phyloP scores from a whole-genome alignment of 306 rosid species.

The Castanea crenata region DNA sequence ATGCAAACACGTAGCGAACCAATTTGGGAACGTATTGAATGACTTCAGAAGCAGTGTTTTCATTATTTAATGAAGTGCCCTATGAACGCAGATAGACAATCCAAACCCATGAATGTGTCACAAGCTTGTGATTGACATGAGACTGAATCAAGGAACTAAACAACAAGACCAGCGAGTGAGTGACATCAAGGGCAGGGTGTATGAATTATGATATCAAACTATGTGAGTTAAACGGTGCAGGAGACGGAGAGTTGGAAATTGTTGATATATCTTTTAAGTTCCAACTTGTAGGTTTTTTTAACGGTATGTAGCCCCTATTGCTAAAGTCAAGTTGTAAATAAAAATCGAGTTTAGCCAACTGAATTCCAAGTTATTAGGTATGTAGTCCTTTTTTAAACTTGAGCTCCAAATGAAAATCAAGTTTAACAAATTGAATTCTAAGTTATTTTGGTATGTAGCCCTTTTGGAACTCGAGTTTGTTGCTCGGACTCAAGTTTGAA shows the following conservation, averaged over 20 bases:
- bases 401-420: no score
- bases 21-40: conserved; percentile 28
- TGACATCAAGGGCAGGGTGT: background rate
- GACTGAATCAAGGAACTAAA: background rate
- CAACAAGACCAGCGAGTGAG: background rate
- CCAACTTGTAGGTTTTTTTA: background rate
- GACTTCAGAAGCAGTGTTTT: conserved; percentile 12
- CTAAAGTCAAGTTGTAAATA: no score
- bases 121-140: background rate
- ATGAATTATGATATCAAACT: background rate
- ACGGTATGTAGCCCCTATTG: no score
- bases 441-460: no score
- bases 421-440: no score
- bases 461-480: no score
- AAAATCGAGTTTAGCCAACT: no score
- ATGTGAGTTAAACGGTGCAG: background rate
- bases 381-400: no score
- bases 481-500: no score
- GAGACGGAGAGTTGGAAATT: background rate
- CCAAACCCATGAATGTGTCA: background rate
- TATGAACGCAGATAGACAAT: background rate
- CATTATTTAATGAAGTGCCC: conserved; percentile 17
- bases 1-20: conserved; percentile 44
- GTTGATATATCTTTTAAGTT: background rate
- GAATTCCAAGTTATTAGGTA: no score